phyloP scores from a whole-genome alignment of 2,329 filamentous ascomycete genomes.

The Thielaviopsis euricoi region DNA sequence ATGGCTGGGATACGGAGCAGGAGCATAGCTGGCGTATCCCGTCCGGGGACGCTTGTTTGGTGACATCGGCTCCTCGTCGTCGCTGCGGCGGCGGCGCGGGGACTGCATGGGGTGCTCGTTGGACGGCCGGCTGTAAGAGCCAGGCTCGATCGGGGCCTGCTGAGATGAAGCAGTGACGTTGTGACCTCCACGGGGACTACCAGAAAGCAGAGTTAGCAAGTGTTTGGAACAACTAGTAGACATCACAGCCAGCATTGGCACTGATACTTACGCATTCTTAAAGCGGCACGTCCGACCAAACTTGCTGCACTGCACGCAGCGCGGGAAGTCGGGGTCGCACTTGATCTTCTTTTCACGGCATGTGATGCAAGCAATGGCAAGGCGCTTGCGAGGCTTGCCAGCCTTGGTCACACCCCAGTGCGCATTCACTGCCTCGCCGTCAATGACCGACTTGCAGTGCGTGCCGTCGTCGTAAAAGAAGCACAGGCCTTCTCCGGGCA shows the following conservation, averaged over 20 bases:
- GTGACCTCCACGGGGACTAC: conserved; percentile 39
- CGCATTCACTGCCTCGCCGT: conserved; percentile 74
- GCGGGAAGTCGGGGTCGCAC: conserved; percentile 75
- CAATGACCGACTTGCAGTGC: conserved; percentile 67
- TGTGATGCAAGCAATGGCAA: conserved; percentile 83
- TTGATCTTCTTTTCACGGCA: conserved; percentile 97
- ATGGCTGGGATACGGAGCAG: neutral
- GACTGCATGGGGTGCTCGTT: neutral
- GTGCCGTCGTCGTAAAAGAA: conserved; percentile 78
- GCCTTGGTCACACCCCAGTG: conserved; percentile 91
- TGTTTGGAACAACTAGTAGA: neutral
- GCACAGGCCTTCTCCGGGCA: conserved; percentile 64
- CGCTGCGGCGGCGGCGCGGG: neutral
- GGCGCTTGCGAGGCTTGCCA: conserved; percentile 76
- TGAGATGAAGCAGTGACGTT: conserved; percentile 38
- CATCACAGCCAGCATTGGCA: too few relatives aligned
- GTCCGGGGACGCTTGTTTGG: conserved; percentile 33
- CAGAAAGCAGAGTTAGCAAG: conserved; percentile 13
- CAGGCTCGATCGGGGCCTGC: conserved; percentile 18
- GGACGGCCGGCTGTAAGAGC: neutral
- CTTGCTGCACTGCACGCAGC: conserved; percentile 84
- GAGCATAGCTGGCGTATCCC: conserved; percentile 26
- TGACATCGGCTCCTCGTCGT: conserved; percentile 13
- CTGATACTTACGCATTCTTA: conserved; percentile 58
- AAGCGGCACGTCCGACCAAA: conserved; percentile 74